Percentiles rank a stretch among this genome's conserved stretches.
Evolutionary conservation across 306 rosid genomes (phyloP).

Genomic region (Lathyrus aphaca): DNA sequence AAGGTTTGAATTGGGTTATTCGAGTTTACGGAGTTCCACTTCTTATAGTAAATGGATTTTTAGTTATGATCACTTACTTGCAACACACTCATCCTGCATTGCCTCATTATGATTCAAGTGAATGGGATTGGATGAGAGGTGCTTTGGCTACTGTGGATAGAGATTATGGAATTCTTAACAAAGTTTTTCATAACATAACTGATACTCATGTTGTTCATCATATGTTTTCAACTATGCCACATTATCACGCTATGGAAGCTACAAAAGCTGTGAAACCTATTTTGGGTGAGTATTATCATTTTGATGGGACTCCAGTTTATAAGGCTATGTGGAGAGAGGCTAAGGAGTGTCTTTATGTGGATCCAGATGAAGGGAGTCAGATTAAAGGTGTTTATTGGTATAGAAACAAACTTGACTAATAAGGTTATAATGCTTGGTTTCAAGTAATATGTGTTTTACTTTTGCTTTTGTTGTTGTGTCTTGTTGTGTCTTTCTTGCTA

Average conservation of each 20-base stretch:
- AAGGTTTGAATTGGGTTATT: constrained; percentile 65
- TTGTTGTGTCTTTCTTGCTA: neutral
- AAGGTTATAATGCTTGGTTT: neutral
- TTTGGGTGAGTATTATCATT: constrained; percentile 74
- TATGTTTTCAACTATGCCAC: constrained; percentile 81
- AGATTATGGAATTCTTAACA: constrained; percentile 41
- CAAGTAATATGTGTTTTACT: too few species aligned
- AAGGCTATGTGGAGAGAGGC: constrained; percentile 82
- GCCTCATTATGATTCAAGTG: constrained; percentile 44
- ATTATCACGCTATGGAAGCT: constrained; percentile 89
- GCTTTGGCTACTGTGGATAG: constrained; percentile 42
- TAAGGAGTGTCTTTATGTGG: constrained; percentile 75
- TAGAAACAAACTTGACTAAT: constrained; percentile 43
- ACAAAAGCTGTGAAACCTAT: constrained; percentile 69
- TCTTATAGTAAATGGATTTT: neutral
- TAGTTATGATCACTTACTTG: constrained; percentile 40
- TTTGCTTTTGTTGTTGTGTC: neutral
- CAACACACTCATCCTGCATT: constrained; percentile 44
- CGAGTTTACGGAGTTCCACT: too few species aligned
- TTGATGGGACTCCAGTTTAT: constrained; percentile 61
- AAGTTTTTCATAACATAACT: constrained; percentile 38
- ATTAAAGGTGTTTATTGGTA: constrained; percentile 77
- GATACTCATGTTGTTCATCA: constrained; percentile 45
- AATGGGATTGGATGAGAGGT: constrained; percentile 46
- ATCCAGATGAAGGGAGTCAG: constrained; percentile 53